Base-by-base conservation (phyloP, 371 early-diverging fungal species). In the Batrachochytrium dendrobatidis region DNA sequence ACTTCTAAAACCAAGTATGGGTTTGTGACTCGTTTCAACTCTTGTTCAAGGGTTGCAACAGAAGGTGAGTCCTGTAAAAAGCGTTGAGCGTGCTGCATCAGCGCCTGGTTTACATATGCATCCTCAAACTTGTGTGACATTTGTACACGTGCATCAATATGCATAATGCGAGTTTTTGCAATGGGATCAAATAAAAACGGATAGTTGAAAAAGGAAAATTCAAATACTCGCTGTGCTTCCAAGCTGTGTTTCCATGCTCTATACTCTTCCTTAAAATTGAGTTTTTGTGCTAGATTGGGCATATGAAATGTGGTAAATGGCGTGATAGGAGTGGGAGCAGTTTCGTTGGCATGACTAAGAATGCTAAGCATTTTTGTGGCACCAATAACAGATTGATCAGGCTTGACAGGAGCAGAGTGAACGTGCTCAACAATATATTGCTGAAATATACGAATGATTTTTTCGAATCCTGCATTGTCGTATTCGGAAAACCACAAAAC, bases 71-170 rank as follows among this genome's bases (percentile, higher is more conserved):
- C 77, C 39, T 71, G 64, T 51, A 91, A 64, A n/a, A 89, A 75
- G 29, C 84, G 80, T 62, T 86, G 85, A 0, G 91, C 87, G 60
- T 88, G 87, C 28, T 86, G 83, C 15, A 91, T 87, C 10, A 80
- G 61, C 26, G 77, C 75, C 53, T 80, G 80, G 55, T 80, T 67
- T 12, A 76, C 80, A 58, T 86, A 87, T 0, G 91, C 89, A 53
- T 87, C 89, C 70, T 91, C 89, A 49, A 86, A 89, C 62, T 88
- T 86, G 0, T 79, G 72, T 0, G 84, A 83, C 91, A 91, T 91
- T 63, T 87, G 86, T 0, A 85, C 79, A 83, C 89, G 83, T 17
- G 88, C 85, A 61, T 91, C 89, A 58, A 91, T 82, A 48, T 87
- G 83, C 34, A 89, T 68, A 52, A 91, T 83, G 34, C 87, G 83